Evolutionary conservation across 23 red algal genomes (phyloP), one percentile per base, ranked within the genome.

Genomic region (Pyropia haitanensis): DNA sequence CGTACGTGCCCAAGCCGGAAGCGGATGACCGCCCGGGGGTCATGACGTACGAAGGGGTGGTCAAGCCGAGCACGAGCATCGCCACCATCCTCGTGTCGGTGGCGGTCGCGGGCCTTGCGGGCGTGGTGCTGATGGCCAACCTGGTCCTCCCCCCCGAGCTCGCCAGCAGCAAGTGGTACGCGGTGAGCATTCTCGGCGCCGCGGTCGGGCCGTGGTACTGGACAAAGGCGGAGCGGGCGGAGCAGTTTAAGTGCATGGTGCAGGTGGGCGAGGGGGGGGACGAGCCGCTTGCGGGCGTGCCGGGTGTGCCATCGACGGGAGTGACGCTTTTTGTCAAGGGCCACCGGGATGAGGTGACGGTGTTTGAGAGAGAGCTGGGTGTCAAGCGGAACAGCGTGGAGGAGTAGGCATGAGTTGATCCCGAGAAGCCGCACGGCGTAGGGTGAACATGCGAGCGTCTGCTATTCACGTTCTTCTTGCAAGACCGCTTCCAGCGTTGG

Each of bases 291-390:
- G 39, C 39, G 39, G 39, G 39, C 10, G 39, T 46, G 39, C 39
- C 21, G 15, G 25, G 21, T 7, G 25, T 58, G 55, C 21, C 19
- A 58, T 21, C 19, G 55, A 60, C 29, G 18, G 20, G 54, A 44
- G 63, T 53, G 67, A 80, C 54, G 5, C 56, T 90, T 6, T 90
- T 73, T 65, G 27, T 90, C 1, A 90, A 90, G 72, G 85, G 75
- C 26, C 85, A 90, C 52, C 75, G 85, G 30, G 85, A 90, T 59
- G 85, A 90, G 64, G 79, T 90, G 51, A 58, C 58, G 55, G 33
- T 54, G 27, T 57, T 81, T 52, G 85, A 90, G 56, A 49, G 58
- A 26, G 61, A 64, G 55, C 73, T 90, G 32, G 70, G 65, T 15
- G 73, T 67, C 64, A 73, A 80, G 52, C 60, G 85, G 53, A 72